These are phyloP conservation scores for Daldinia concentrica DNA, from an alignment of 495 filamentous ascomycete species.

Conservation along the genomic window DNA sequence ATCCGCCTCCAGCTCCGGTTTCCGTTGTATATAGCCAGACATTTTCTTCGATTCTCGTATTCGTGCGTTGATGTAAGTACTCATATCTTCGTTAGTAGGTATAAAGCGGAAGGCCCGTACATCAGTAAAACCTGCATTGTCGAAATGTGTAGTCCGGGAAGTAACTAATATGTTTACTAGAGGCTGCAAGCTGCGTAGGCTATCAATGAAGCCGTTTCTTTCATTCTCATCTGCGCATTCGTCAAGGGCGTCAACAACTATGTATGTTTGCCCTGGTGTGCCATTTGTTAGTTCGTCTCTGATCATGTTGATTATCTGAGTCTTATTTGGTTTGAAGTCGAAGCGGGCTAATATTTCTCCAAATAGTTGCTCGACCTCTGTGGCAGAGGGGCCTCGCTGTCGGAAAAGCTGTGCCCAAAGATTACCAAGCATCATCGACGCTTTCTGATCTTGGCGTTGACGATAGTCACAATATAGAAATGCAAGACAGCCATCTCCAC, in stretches of 20 bases:
- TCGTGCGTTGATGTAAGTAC: slow-evolving; percentile 46
- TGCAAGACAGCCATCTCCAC: slow-evolving; percentile 45
- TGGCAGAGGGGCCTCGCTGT: slow-evolving; percentile 34
- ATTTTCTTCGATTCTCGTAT: slow-evolving; percentile 43
- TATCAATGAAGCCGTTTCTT: slow-evolving; percentile 43
- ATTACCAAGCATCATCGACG: slow-evolving; percentile 44
- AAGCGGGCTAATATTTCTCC: slow-evolving; percentile 27
- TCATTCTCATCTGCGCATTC: slow-evolving; percentile 51
- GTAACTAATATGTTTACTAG: slow-evolving; percentile 47
- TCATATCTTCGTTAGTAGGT: slow-evolving; percentile 48
- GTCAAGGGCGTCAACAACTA: slow-evolving; percentile 61
- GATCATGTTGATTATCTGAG: slow-evolving; percentile 47
- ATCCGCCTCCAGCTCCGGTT: slow-evolving; percentile 31
- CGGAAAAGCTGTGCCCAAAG: slow-evolving; percentile 54
- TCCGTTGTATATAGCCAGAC: slow-evolving; percentile 35
- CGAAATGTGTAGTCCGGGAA: slow-evolving; percentile 45
- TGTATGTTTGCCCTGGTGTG: slow-evolving; percentile 44
- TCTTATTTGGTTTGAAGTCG: slow-evolving; percentile 36
- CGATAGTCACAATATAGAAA: slow-evolving; percentile 56
- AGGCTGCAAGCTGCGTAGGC: slow-evolving; percentile 47
- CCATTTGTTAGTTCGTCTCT: slow-evolving; percentile 39
- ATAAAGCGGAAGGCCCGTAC: slow-evolving; percentile 44
- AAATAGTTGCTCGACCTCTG: slow-evolving; percentile 41
- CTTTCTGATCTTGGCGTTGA: slow-evolving; percentile 47
- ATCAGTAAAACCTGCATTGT: slow-evolving; percentile 42